phyloP scores from a whole-genome alignment of 2,329 filamentous ascomycete genomes.

The Fusarium coicis region DNA sequence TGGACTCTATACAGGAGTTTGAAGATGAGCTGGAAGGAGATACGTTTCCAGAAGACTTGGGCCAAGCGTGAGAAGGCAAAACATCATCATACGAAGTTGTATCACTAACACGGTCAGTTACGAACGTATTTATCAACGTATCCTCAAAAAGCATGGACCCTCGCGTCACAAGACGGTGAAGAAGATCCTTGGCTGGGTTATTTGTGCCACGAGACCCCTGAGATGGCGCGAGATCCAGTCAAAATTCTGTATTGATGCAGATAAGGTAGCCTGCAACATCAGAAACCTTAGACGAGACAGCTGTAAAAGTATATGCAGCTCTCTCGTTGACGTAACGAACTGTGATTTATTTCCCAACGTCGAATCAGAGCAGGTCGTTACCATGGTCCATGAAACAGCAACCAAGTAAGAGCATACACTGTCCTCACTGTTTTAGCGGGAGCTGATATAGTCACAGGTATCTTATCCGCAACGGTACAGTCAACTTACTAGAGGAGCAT shows the following conservation, averaged over 20 bases:
- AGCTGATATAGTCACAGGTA: accelerated
- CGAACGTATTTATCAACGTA: accelerated
- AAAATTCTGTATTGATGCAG: neutral
- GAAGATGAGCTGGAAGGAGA: neutral
- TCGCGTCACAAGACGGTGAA: accelerated
- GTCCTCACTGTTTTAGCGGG: too few relatives aligned
- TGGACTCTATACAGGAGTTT: neutral
- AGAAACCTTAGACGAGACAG: too few relatives aligned
- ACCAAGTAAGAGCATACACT: neutral
- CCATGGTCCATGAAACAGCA: neutral
- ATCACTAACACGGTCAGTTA: accelerated
- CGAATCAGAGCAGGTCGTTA: accelerated
- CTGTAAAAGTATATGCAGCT: neutral
- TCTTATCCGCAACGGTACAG: accelerated
- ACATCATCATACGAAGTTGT: too few relatives aligned
- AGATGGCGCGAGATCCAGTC: conserved; percentile 6
- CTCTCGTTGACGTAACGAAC: accelerated
- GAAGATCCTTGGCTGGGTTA: accelerated
- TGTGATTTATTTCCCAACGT: accelerated
- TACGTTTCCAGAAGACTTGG: accelerated
- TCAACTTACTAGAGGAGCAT: accelerated
- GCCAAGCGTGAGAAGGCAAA: too few relatives aligned
- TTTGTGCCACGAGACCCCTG: accelerated
- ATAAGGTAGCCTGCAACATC: too few relatives aligned
- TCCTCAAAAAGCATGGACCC: accelerated